These are phyloP conservation scores for Pseudogymnoascus sp. DNA, from an alignment of 2,329 filamentous ascomycete species.

Conservation along the genomic window DNA sequence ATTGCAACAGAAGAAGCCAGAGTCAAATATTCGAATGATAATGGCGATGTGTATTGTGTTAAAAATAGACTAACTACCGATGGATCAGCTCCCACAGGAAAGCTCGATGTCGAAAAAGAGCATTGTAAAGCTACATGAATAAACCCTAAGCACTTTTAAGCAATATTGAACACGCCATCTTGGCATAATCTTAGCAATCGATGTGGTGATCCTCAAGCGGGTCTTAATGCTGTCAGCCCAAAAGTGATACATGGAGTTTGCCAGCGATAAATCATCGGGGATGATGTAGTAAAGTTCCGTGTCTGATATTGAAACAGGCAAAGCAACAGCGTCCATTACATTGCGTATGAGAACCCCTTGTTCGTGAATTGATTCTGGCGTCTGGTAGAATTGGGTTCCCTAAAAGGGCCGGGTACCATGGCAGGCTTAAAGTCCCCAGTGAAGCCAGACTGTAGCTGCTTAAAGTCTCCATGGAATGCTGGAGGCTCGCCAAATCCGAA, in stretches of 20 bases:
- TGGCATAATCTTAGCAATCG: background rate
- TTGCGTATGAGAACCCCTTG: background rate
- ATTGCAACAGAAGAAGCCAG: too few relatives aligned
- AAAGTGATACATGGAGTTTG: background rate
- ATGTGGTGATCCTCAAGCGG: background rate
- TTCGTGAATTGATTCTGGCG: background rate
- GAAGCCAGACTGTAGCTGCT: conserved; percentile 12
- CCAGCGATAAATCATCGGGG: background rate
- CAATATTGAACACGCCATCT: background rate
- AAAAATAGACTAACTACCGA: conserved; percentile 1
- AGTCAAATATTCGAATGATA: background rate
- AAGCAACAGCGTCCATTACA: background rate
- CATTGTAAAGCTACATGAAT: background rate
- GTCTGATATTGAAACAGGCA: background rate
- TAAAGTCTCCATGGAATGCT: conserved; percentile 8
- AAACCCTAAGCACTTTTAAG: background rate
- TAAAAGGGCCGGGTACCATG: background rate
- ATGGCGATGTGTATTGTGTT: conserved; percentile 3
- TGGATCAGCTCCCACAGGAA: background rate
- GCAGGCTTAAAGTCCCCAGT: conserved; percentile 17
- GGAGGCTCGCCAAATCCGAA: conserved; percentile 14
- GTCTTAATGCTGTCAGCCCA: background rate
- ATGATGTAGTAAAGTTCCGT: background rate
- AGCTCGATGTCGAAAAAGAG: background rate
- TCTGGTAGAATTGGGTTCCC: background rate